These are phyloP conservation scores for Cystoisospora suis DNA, from an alignment of 169 alveolate species.

Conservation along the genomic window DNA sequence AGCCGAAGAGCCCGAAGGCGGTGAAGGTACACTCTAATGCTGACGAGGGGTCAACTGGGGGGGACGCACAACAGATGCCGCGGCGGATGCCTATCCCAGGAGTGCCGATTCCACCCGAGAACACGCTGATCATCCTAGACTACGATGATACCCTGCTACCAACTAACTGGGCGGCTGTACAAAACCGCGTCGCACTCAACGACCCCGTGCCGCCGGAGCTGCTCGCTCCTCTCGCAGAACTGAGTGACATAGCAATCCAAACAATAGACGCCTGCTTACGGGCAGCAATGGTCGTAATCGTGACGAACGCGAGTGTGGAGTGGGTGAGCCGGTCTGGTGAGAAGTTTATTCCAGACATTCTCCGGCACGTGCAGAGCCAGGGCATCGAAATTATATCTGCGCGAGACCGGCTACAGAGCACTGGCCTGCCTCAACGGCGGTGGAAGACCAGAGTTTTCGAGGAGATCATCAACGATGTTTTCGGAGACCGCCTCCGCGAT, in stretches of 20 bases:
- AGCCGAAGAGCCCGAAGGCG: not conserved
- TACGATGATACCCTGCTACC: conserved; percentile 88
- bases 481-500: conserved; percentile 73
- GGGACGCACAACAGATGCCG: conserved; percentile 17
- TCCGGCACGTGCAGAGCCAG: conserved; percentile 73
- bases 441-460: conserved; percentile 83
- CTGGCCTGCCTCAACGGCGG: conserved; percentile 81
- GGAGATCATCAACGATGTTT: conserved; percentile 78
- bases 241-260: conserved; percentile 74
- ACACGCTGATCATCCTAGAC: conserved; percentile 80
- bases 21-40: too few relatives aligned
- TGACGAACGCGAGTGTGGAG: conserved; percentile 87
- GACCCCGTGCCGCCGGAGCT: conserved; percentile 70
- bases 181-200: conserved; percentile 64
- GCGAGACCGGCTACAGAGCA: conserved; percentile 80
- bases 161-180: conserved; percentile 79
- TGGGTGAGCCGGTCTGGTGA: conserved; percentile 83
- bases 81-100: not conserved
- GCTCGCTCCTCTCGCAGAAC: conserved; percentile 72
- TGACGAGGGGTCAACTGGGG: not conserved
- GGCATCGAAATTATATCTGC: conserved; percentile 84
- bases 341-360: conserved; percentile 74
- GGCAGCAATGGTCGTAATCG: conserved; percentile 78
- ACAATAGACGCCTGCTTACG: conserved; percentile 74
- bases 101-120: conserved; percentile 59